Conservation (phyloP, 1,284 basidiomycete genomes). For the Puccinia polysora region DNA sequence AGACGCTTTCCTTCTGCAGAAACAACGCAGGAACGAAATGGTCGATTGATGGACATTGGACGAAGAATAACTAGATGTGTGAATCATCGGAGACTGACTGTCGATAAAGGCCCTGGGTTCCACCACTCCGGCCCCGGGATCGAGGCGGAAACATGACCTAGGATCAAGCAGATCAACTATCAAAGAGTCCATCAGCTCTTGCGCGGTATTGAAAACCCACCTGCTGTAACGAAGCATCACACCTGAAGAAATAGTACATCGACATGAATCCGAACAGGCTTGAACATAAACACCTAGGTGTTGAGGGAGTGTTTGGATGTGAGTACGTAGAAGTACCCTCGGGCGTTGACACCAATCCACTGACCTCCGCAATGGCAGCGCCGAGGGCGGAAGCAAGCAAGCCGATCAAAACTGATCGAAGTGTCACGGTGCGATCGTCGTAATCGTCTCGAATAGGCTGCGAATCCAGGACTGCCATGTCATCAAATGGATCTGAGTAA, state of each 20-base stretch:
- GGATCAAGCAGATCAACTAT: conserved; percentile 15
- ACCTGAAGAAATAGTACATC: conserved; percentile 34
- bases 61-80: no score
- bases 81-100: conserved; percentile 13
- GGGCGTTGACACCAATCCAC: no score
- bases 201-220: neutral
- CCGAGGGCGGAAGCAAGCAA: conserved; percentile 7
- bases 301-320: no score
- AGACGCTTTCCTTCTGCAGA: conserved; percentile 37
- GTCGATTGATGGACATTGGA: no score
- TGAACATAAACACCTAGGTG: conserved; percentile 35
- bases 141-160: conserved; percentile 10
- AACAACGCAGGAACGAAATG: neutral
- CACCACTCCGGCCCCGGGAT: conserved; percentile 39
- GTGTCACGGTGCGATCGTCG: conserved; percentile 6
- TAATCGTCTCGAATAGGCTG: conserved; percentile 20
- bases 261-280: conserved; percentile 14
- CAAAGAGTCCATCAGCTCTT: neutral
- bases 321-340: no score
- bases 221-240: neutral
- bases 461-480: conserved; percentile 23
- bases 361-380: conserved; percentile 31
- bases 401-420: conserved; percentile 24
- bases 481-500: conserved; percentile 39
- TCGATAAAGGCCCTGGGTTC: conserved; percentile 21